Base-by-base conservation (phyloP, 2,329 filamentous ascomycete species). In the Claviceps capensis region DNA sequence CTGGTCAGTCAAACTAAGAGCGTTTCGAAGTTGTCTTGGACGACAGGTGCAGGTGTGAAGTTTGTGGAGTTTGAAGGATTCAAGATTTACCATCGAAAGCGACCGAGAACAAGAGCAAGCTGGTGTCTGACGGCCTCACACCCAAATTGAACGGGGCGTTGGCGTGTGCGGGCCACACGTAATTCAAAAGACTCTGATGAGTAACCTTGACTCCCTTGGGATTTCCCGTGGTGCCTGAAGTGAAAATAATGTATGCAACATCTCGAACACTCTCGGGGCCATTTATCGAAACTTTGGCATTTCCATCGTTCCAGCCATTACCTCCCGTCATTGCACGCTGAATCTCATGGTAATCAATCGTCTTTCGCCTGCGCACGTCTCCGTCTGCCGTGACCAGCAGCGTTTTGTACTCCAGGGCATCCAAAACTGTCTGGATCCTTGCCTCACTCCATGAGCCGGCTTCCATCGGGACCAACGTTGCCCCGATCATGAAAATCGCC, bases 191-290 rank as follows among this genome's bases (percentile, higher is more conserved):
- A 19, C 34, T 49, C 23, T 48, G 38, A 23, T 54, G 52, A 5
- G 43, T 17, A 11, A 3, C 72, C 74, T n/a, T 70, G 65, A 2
- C 65, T 63, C 1, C 67, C 60, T 42, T 71, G 64, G 2, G 72
- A 66, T 1, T 66, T 63, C 0, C 68, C 67, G 61, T 81, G 82
- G 30, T 74, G 23, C 52, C 52, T 13, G 52, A 54, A 40, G 52
- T 54, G 17, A 54, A 54, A 26, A 52, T 54, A 4, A 54, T 49
- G 19, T 54, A 54, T 14, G 50, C 52, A 7, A 54, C 6, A 11
- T 52, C 52, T 45, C 43, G 83, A 57, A 82, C 84, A 51, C 83
- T 70, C 14, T 6, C 7, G 9, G 13, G 23, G 19, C 16, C 30
- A 16, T 17, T 11, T 13, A 34, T 34, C 30, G 9, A 1, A 11